A percentile compares a stretch with the other conserved stretches of the same genome.
These are phyloP conservation scores for Triangularia verruculosa DNA, from an alignment of 2,329 filamentous ascomycete species.

Conservation along the genomic window DNA sequence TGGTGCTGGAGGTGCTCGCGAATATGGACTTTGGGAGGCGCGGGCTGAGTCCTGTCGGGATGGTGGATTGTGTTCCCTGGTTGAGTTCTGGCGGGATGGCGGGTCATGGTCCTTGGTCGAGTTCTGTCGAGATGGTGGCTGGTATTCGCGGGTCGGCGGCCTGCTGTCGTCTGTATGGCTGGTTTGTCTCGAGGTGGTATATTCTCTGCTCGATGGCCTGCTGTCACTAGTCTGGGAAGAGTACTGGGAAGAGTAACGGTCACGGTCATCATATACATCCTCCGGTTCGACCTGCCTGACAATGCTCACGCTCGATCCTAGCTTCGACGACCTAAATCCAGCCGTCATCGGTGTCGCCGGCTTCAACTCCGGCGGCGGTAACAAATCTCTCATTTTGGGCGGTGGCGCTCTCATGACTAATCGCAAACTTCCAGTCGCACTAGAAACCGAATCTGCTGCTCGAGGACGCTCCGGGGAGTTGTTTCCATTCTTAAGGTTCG, in stretches of 20 bases:
- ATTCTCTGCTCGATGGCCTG: slow-evolving; percentile 25
- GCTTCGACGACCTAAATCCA: slow-evolving; percentile 45
- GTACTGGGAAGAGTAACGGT: slow-evolving; percentile 11
- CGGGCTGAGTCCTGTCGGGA: slow-evolving; percentile 35
- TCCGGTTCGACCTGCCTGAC: slow-evolving; percentile 67
- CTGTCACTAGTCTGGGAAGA: slow-evolving; percentile 22
- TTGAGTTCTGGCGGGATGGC: slow-evolving; percentile 31
- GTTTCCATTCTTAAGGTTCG: slow-evolving; percentile 64
- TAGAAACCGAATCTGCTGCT: slow-evolving; percentile 18
- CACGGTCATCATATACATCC: slow-evolving; percentile 76
- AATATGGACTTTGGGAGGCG: slow-evolving; percentile 40
- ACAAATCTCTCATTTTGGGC: slow-evolving; percentile 86
- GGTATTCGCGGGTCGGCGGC: slow-evolving; percentile 24
- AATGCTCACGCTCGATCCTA: slow-evolving; percentile 52
- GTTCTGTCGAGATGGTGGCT: slow-evolving; percentile 37
- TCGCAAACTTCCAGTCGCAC: slow-evolving; percentile 47
- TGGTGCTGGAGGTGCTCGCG: slow-evolving; percentile 28
- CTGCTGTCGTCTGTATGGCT: not conserved
- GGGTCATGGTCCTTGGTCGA: slow-evolving; percentile 20
- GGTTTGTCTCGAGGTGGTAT: not conserved
- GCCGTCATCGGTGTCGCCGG: slow-evolving; percentile 43
- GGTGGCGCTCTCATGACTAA: slow-evolving; percentile 65
- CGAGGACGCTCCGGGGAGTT: slow-evolving; percentile 76
- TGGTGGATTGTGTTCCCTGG: slow-evolving; percentile 29
- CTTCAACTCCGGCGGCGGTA: slow-evolving; percentile 49